A percentile compares a stretch with the other conserved stretches of the same genome.
Conservation (phyloP, 2,329 filamentous ascomycete genomes). For the Chaetomium sp. region DNA sequence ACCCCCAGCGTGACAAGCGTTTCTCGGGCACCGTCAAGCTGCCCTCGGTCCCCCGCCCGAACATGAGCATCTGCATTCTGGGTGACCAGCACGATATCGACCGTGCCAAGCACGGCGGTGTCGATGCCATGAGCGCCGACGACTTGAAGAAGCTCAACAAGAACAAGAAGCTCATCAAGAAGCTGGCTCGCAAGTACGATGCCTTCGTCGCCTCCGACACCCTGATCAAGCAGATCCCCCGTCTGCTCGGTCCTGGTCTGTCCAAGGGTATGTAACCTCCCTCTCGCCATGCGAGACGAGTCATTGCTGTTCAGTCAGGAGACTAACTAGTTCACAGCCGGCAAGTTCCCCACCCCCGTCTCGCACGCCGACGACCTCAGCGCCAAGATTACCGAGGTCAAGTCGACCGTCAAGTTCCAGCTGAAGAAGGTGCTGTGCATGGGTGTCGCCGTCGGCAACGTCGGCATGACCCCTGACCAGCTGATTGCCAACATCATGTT, state of each 20-base stretch:
- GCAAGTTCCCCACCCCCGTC: constrained; percentile 99
- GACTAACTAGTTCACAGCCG: constrained; percentile 52
- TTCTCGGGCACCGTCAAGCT: constrained; percentile 99
- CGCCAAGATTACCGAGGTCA: constrained; percentile 98
- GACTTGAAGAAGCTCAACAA: constrained; percentile 99
- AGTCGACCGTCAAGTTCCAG: constrained; percentile 99
- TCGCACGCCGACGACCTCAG: constrained; percentile 92
- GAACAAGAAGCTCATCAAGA: constrained; percentile 99
- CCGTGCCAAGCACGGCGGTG: constrained; percentile 97
- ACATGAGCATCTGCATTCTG: constrained; percentile 77
- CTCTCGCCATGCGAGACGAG: no score
- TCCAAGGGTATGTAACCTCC: constrained; percentile 91
- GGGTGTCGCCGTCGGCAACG: constrained; percentile 98
- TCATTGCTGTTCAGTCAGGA: background rate
- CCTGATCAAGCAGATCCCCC: constrained; percentile 99
- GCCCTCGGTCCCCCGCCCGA: constrained; percentile 81
- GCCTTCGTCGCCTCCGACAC: constrained; percentile 96
- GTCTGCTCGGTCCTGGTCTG: constrained; percentile 97
- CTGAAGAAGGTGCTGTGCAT: constrained; percentile 99
- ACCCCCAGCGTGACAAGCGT: constrained; percentile 98
- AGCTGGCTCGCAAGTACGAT: constrained; percentile 99
- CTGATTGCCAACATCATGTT: constrained; percentile 98
- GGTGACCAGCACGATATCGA: constrained; percentile 94
- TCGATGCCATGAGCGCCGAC: constrained; percentile 97
- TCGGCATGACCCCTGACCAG: constrained; percentile 94